Base-by-base conservation (phyloP, 2,329 filamentous ascomycete genomes). In the Nemania diffusa region DNA sequence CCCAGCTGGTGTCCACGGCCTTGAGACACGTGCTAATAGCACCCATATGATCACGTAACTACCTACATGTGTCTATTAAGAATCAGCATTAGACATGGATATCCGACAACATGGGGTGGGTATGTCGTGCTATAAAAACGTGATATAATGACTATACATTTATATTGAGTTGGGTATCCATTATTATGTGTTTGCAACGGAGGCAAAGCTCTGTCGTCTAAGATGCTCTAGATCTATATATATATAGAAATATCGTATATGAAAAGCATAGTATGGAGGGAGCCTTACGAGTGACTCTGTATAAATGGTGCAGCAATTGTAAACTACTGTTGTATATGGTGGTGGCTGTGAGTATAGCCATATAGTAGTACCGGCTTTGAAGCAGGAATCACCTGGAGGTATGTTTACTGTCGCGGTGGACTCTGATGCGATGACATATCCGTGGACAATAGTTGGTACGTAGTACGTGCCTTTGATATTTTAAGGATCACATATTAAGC, bases 201-300 rank as follows among this genome's bases (percentile, higher is more conserved):
- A 52, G 42, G 32, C 56, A 22, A 44, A 56, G 42, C 32, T 52
- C 24, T 24, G 46, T 53, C n/a, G 34, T 60, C 63, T 50, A 58
- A 50, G 24, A 46, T 20, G 22, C 20, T 44, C 42, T 24, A 20
- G 51, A 40, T 44, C 40, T 44, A n/a, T 64, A 11, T 69, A 57
- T 69, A 61, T 67, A 60, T 50, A 44, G 24, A 22, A 17, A 48
- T 57, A 42, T 55, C 53, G 20, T 67, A 64, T 51, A 67, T 50
- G 40, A 29, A 32, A 44, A 32, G 11, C 20, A 29, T 5, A 24
- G 20, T 13, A 34, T 44, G 50, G 46, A 60, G 37, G 26, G 42
- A 27, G 51, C 29, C 22, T 57, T 60, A 26, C 5, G 46, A 57
- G 42, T 20, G 40, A 20, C 40, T 58, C 26, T 46, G 26, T 27